Evolutionary conservation across 805 yeast genomes (phyloP), one percentile per base, ranked within the genome.

Genomic region (Monosporozyma yasuniensis): DNA sequence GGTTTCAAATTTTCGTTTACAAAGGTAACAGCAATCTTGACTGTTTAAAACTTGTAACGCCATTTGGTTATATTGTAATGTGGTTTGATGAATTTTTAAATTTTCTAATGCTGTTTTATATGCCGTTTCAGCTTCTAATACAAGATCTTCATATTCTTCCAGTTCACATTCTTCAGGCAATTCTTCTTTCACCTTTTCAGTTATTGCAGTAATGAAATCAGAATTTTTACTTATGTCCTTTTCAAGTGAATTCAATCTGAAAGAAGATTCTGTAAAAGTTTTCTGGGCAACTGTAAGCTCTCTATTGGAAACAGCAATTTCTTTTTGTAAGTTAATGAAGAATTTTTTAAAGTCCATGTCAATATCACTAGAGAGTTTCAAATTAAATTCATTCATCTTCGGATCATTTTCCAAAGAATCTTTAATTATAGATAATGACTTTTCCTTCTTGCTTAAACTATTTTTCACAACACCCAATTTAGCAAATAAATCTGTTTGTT

Each of bases 51-150:
- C 64, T 28, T 78, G 76, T 10, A 85, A 66, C 0, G 96, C 96
- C 42, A 78, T 78, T 21, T 73, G 66, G 59, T 86, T 88, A 66
- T 83, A 89, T 41, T 78, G 78, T 23, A 79, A 70, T 0, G 90
- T 82, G 2, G 88, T 85, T 42, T 79, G 80, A 28, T 76, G 77
- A 55, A 86, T 80, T 60, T 87, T 87, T 30, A 79, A 61, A 49
- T 84, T 81, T 54, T 83, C 85, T 14, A 79, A 67, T 0, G 87
- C 80, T 18, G 74, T 74, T 41, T 78, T 74, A 54, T 79, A 77
- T 42, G 82, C 83, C 16, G 74, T 75, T 58, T 87, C 91, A 4
- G 83, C 71, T 14, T 79, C 84, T 25, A 64, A 61, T 2, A 83
- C 53, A 5, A 76, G 69, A 0, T 66, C 67, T 34, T 77, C 79